phyloP scores from a whole-genome alignment of 2,329 filamentous ascomycete genomes.

The Fusarium anguioides region DNA sequence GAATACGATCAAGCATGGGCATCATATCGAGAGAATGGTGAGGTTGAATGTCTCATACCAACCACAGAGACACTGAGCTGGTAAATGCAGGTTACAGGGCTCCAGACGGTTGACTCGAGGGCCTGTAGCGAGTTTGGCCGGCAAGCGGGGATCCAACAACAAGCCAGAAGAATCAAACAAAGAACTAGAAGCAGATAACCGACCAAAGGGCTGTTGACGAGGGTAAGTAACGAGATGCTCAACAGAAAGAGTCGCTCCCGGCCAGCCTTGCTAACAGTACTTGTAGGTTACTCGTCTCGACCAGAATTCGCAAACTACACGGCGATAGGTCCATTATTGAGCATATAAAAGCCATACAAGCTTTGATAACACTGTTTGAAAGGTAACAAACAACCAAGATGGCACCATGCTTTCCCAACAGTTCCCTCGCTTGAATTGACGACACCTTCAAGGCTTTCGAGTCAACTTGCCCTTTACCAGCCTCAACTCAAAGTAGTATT shows the following conservation, averaged over 20 bases:
- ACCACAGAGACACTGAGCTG: background rate
- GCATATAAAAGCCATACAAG: background rate
- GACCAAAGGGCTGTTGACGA: background rate
- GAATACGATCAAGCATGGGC: conserved; percentile 24
- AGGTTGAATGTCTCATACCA: background rate
- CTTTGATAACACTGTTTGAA: background rate
- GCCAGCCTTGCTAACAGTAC: background rate
- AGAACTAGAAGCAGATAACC: background rate
- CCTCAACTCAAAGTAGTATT: conserved; percentile 3
- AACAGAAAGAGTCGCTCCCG: background rate
- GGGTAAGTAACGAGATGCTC: background rate
- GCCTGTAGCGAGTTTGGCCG: conserved; percentile 15
- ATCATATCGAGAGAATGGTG: background rate
- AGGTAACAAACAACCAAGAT: background rate
- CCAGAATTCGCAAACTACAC: background rate
- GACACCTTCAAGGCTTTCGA: background rate
- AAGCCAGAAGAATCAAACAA: conserved; percentile 37
- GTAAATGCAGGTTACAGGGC: background rate
- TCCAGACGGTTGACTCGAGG: background rate
- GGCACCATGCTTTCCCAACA: background rate
- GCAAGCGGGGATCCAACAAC: background rate
- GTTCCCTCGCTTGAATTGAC: background rate
- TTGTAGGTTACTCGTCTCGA: background rate
- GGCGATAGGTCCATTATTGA: background rate
- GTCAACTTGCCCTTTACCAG: background rate